Evolutionary conservation across 148 eudicot species (phyloP).

Genomic region (Chenopodium quinoa): DNA sequence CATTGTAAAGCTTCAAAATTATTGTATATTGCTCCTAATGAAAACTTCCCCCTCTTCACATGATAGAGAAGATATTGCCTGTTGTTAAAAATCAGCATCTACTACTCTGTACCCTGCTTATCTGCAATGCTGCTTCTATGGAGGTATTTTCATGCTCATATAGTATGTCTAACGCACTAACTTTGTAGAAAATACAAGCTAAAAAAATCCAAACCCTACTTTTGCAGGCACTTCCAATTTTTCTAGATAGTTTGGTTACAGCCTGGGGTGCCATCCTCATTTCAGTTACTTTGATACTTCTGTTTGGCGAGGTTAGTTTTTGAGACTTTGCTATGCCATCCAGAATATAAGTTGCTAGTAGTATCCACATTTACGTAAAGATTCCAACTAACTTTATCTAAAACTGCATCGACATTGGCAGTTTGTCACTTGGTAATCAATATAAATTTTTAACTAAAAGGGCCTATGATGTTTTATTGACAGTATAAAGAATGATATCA

Average conservation of each 20-base stretch:
- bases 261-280: slow-evolving; percentile 89
- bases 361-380: neutral
- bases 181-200: neutral
- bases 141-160: slow-evolving; percentile 49
- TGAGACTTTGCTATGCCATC: slow-evolving; percentile 6
- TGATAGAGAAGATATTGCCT: slow-evolving; percentile 82
- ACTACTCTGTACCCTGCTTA: slow-evolving; percentile 86
- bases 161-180: neutral
- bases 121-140: slow-evolving; percentile 98
- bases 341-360: neutral
- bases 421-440: neutral
- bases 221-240: slow-evolving; percentile 91
- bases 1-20: neutral
- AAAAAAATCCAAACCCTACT: slow-evolving; percentile 6
- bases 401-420: neutral
- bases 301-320: slow-evolving; percentile 76
- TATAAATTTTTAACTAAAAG: neutral
- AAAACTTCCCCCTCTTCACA: slow-evolving; percentile 18
- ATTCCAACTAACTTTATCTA: neutral
- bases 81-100: slow-evolving; percentile 90
- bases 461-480: neutral
- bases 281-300: slow-evolving; percentile 81
- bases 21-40: slow-evolving; percentile 14
- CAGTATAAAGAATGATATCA: neutral
- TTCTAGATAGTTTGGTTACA: slow-evolving; percentile 70